Base-by-base conservation (phyloP, 441 rosid species). In the California macrophylla region DNA sequence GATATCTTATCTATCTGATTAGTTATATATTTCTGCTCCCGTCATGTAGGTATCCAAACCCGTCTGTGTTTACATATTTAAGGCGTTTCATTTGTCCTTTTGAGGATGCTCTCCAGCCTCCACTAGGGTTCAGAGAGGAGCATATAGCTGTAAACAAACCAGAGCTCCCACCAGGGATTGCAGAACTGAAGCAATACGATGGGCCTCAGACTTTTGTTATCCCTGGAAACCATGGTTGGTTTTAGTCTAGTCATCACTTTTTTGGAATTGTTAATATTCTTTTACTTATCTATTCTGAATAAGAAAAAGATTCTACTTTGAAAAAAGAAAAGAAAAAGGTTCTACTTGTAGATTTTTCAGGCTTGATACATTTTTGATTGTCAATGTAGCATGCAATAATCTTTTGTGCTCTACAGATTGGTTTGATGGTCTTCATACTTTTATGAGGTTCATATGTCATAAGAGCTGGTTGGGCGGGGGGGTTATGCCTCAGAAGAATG, bases 401-500 rank as follows among this genome's bases (percentile, higher is more conserved):
- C 28, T 69, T 26, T 70, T 69, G n/a, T 20, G 62, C 63, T 68
- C 73, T 65, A 69, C 82, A 95, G 99, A 95, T 81, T 95, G 99
- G 99, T 92, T 95, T 47, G 99, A 95, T 77, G 99, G 98, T 56
- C 95, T 95, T 75, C 81, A 95, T 77, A 95, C 99, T 73, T 95
- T 90, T 78, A 95, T 95, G 98, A 89, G 99, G 82, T 87, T 86
- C 78, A 90, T 95, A 76, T 95, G 99, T 77, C 98, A 92, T 74
- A 92, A 95, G 82, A 95, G 90, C 83, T 95, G 99, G 97, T 84
- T 95, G 82, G 99, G 99, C 24, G 99, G 99, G 75, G 90, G 99
- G 99, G 77, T 92, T 69, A 95, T 95, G 97, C 99, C 99, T 62
- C 99, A 92, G 81, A 92, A 87, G 85, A 92, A 29, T 95, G 99